These are phyloP conservation scores for Claviceps sp. DNA, from an alignment of 2,329 filamentous ascomycete genomes.

Conservation along the genomic window DNA sequence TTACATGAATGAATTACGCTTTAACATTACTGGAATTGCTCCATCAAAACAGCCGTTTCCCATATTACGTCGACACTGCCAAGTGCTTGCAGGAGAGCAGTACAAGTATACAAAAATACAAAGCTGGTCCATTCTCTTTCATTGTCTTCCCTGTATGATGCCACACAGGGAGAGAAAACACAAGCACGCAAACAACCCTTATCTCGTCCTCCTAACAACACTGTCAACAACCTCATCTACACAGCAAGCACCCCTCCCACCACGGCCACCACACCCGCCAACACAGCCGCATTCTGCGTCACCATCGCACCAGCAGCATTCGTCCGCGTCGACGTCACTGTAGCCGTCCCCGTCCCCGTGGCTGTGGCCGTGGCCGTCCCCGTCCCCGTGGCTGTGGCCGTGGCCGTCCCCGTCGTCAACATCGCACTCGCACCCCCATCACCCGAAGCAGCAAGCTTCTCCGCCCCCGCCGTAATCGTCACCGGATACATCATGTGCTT, in stretches of 20 bases:
- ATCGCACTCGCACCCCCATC: constrained; percentile 4
- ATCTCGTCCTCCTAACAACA: background rate
- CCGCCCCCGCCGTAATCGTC: constrained; percentile 24
- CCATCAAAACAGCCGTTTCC: too few species aligned
- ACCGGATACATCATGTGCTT: constrained; percentile 14
- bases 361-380: background rate
- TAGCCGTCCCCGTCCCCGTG: constrained; percentile 4
- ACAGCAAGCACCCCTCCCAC: constrained; percentile 23
- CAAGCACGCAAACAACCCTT: too few species aligned
- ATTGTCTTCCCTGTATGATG: too few species aligned
- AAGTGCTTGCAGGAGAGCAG: too few species aligned
- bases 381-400: background rate
- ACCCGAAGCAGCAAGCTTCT: constrained; percentile 18
- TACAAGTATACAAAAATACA: too few species aligned
- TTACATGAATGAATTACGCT: too few species aligned
- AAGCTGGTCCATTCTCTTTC: too few species aligned
- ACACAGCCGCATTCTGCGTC: constrained; percentile 20
- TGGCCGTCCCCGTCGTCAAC: constrained; percentile 5
- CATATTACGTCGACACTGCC: too few species aligned
- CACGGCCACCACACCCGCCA: constrained; percentile 21
- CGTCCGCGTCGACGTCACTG: constrained; percentile 7
- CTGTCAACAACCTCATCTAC: constrained; percentile 14
- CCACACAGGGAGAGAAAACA: too few species aligned
- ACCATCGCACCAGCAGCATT: constrained; percentile 19
- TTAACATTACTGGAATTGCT: too few species aligned